These are phyloP conservation scores for Skeletonema menzelii DNA, from an alignment of 108 stramenopile genomes.

Conservation along the genomic window DNA sequence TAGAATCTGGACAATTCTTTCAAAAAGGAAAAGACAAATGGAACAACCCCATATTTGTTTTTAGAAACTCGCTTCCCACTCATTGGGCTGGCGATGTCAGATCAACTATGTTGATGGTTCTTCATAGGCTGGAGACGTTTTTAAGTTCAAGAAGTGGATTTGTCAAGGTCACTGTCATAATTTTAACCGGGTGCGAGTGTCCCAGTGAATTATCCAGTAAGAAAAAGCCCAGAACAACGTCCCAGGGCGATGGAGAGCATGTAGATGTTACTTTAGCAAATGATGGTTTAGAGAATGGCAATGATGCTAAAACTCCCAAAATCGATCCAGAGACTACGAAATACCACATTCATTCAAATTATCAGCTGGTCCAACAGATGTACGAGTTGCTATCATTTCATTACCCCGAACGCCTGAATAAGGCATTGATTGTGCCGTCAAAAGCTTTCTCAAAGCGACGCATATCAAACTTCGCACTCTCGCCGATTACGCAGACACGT, in stretches of 20 bases:
- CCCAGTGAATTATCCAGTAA: conserved; percentile 3
- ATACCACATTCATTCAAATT: conserved; percentile 57
- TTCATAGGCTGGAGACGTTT: conserved; percentile 62
- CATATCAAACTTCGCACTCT: conserved; percentile 10
- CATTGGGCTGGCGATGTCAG: conserved; percentile 65
- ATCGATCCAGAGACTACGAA: conserved; percentile 39
- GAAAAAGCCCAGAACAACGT: background rate
- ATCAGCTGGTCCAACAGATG: conserved; percentile 35
- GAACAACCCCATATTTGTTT: conserved; percentile 74
- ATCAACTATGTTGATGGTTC: conserved; percentile 52
- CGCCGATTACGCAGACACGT: conserved; percentile 29
- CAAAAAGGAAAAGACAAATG: conserved; percentile 61
- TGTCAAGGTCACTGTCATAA: conserved; percentile 51
- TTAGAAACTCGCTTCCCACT: conserved; percentile 63
- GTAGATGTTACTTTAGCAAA: background rate
- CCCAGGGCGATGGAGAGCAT: background rate
- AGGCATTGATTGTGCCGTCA: conserved; percentile 54
- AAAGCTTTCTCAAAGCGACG: conserved; percentile 33
- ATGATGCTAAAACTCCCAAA: conserved; percentile 32
- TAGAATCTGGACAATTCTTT: conserved; percentile 73
- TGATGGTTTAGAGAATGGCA: conserved; percentile 6
- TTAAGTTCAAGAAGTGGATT: conserved; percentile 17
- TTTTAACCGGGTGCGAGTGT: conserved; percentile 44
- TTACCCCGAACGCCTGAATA: conserved; percentile 67
- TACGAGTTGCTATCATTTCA: conserved; percentile 41